Base-by-base conservation (phyloP, 192 early-diverging fungal genomes). In the Backusella australiensis region DNA sequence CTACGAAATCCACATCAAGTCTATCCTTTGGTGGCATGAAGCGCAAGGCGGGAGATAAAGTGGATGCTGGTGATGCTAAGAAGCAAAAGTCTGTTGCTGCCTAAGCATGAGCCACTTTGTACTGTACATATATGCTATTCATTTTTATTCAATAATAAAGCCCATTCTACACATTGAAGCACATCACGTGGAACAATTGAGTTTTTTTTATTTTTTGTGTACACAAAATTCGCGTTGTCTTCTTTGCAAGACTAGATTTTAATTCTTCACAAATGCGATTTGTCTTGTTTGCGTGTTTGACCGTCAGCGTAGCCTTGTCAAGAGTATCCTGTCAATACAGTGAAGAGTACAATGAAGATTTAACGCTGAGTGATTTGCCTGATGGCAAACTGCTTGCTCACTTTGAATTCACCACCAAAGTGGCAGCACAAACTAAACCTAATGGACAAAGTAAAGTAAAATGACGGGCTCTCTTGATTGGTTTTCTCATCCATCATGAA, bases 371-470 rank as follows among this genome's bases (percentile, higher is more conserved):
- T 68, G 90, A 93, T 36, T 77, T 94, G 68, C 80, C 83, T 12
- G 93, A 96, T 81, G 94, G 94, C 68, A 94, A 91, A 76, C 85
- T 94, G 29, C 89, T 94, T n/a, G 86, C 91, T 52, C 91, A 94
- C 63, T 98, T 96, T 76, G 85, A 91, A 21, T 98, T 98, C 75
- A 86, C 77, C 38, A 85, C 86, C 21, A 73, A 83, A 59, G 83
- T 86, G 15, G 72, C 76, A 34, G 34, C 71, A 34, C 78, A 42
- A 23, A 69, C 74, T 44, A 34, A 72, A 53, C n/a, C 65, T 15
- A 42, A 49, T 34, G 52, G 29, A 59, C 44, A 67, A 21, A 67
- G 74, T 84, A 69, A 7, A 34, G 0, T n/a, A 53, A 1, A 56
- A 59, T 12, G 56, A 14, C 23, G 11, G 3, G 56, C 6, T 3